phyloP scores from a whole-genome alignment of 2,329 filamentous ascomycete genomes.

The Cryoendolithus antarcticus region DNA sequence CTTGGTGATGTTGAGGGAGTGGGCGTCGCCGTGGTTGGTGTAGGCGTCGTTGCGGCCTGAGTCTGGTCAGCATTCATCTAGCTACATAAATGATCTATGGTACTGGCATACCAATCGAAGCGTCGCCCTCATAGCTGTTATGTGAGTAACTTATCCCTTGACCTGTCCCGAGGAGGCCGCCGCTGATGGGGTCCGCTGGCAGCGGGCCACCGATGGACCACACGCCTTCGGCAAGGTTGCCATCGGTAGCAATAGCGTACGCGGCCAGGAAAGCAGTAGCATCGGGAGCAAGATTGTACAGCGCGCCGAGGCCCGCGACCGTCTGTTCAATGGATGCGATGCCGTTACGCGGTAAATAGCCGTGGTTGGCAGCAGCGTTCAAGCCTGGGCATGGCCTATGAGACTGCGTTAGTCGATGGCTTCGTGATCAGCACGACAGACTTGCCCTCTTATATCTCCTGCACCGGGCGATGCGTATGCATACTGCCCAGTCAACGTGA shows the following conservation, averaged over 20 bases:
- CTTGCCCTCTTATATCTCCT: too few relatives aligned
- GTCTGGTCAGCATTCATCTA: neutral
- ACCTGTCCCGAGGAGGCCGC: conserved; percentile 9
- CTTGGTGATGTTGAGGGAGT: conserved; percentile 11
- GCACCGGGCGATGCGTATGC: too few relatives aligned
- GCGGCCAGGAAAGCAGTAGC: conserved; percentile 20
- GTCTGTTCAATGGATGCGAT: conserved; percentile 19
- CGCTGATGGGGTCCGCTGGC: conserved; percentile 6
- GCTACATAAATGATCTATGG: neutral
- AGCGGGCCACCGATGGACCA: conserved; percentile 21
- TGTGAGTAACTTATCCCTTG: conserved; percentile 19
- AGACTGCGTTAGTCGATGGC: too few relatives aligned
- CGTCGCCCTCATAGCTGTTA: conserved; percentile 26
- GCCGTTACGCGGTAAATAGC: conserved; percentile 21
- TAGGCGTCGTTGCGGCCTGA: conserved; percentile 14
- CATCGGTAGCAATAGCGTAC: conserved; percentile 17
- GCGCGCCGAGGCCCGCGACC: conserved; percentile 12
- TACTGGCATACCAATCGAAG: conserved; percentile 11
- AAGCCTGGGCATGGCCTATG: conserved; percentile 19
- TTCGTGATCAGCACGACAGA: too few relatives aligned
- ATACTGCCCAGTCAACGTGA: too few relatives aligned
- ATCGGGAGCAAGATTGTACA: conserved; percentile 17
- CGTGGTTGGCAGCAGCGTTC: conserved; percentile 24
- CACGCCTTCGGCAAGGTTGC: neutral
- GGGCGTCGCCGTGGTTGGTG: conserved; percentile 14